Evolutionary conservation across 257 asterid species (phyloP).

Genomic region (Lycium barbarum): DNA sequence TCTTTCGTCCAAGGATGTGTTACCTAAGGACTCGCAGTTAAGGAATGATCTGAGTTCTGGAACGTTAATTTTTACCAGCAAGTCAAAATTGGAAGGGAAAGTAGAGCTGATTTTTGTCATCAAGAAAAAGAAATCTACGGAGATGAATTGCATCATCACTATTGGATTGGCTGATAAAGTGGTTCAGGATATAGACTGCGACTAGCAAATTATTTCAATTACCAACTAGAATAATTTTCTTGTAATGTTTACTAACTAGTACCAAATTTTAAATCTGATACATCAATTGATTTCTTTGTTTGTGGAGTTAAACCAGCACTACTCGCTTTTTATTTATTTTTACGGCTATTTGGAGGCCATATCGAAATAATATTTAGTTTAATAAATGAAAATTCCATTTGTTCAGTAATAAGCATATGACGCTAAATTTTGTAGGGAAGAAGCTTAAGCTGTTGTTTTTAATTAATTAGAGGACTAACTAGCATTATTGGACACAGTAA

Average conservation of each 20-base stretch:
- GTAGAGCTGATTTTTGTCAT: conserved; percentile 44
- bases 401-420: background rate
- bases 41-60: conserved; percentile 40
- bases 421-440: background rate
- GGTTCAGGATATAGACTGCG: conserved; percentile 39
- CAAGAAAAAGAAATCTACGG: conserved; percentile 48
- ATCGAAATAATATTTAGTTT: background rate
- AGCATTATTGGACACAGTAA: background rate
- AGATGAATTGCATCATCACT: conserved; percentile 46
- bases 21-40: background rate
- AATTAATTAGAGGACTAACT: background rate
- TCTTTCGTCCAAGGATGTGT: conserved; percentile 30
- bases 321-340: background rate
- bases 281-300: background rate
- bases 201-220: background rate
- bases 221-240: background rate
- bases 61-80: conserved; percentile 36
- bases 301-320: background rate
- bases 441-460: background rate
- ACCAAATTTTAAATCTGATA: too few relatives aligned
- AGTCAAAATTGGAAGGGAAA: conserved; percentile 47
- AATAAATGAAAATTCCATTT: too few relatives aligned
- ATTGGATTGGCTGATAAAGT: conserved; percentile 29
- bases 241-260: too few relatives aligned
- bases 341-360: background rate